phyloP scores from a whole-genome alignment of 208 protist species.

The Trypanosoma avium region DNA sequence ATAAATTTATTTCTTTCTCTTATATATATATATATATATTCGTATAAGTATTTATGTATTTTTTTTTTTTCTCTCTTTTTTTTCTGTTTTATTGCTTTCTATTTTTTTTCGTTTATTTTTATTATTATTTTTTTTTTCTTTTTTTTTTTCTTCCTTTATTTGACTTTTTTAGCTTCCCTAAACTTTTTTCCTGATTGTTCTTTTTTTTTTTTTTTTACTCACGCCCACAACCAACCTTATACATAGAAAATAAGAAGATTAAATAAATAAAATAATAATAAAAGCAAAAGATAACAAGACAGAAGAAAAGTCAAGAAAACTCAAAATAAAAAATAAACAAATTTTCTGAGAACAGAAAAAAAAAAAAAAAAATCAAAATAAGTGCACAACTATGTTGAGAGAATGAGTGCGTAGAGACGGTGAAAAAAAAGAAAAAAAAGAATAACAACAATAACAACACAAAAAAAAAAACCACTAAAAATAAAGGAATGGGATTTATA shows the following conservation, averaged over 20 bases:
- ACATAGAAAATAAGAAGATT: neutral
- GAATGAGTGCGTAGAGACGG: too few relatives aligned
- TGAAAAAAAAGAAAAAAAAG: neutral
- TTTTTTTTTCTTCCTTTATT: neutral
- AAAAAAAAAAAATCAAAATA: slow-evolving; percentile 4
- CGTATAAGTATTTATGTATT: neutral
- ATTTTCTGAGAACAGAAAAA: neutral
- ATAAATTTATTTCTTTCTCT: too few relatives aligned
- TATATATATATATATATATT: neutral
- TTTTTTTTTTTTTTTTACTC: neutral
- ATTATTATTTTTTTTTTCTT: neutral
- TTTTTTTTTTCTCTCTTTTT: slow-evolving; percentile 3
- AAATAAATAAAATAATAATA: neutral
- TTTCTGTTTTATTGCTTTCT: neutral
- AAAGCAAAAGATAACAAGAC: slow-evolving; percentile 11
- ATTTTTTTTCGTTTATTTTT: neutral
- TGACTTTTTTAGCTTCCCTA: neutral
- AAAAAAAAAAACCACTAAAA: too few relatives aligned
- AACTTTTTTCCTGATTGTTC: neutral
- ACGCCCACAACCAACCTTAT: neutral
- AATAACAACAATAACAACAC: too few relatives aligned
- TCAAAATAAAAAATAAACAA: slow-evolving; percentile 5
- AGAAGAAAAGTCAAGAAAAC: slow-evolving; percentile 5
- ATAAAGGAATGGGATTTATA: too few relatives aligned
- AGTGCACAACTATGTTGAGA: neutral